Base-by-base conservation (phyloP, 805 yeast species). In the Starmerella apicola region DNA sequence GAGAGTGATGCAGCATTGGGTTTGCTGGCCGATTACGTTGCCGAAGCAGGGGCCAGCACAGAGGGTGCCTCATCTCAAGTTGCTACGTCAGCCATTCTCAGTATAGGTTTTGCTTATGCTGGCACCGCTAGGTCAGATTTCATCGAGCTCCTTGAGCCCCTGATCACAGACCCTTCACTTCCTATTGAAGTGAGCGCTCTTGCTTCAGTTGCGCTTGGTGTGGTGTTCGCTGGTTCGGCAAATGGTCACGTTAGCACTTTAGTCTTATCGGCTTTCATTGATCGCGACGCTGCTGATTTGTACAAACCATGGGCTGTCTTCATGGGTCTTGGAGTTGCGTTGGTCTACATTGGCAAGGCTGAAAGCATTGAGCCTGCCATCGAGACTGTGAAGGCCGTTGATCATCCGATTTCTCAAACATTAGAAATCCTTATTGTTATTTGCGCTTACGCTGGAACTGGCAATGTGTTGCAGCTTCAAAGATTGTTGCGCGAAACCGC, bases 361-460 rank as follows among this genome's bases (percentile, higher is more conserved):
- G 95, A 86, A 56, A 91, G 81, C 60, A 94, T 85, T 51, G 97
- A 88, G 62, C 66, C 63, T 29, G 95, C 85, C 17, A 65, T 88
- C 46, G 97, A 88, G 58, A 83, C 96, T 0, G 77, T 91, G 46
- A 81, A 79, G 58, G 97, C 97, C 13, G 81, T 91, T 54, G 95
- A 85, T 51, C 96, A 88, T 57, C 96, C 96, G 30, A 78, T 91
- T 55, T 77, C 91, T 21, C 78, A 81, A 51, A 81, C 93, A 34
- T 74, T 86, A 56, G 91, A 83, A 61, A 91, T 85, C 13, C 68
- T 91, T 55, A 85, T 93, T 25, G 84, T 80, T 46, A 80, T 86
- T 38, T 82, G 96, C 65, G 94, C 97, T 3, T 86, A 81, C 64
- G 93, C 95, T 9, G 98, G 97, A 47, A 84, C 97, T 29, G 98